Evolutionary conservation across 2,329 filamentous ascomycete genomes (phyloP), one percentile per base, ranked within the genome.

Genomic region (Pseudocercospora eumusae): DNA sequence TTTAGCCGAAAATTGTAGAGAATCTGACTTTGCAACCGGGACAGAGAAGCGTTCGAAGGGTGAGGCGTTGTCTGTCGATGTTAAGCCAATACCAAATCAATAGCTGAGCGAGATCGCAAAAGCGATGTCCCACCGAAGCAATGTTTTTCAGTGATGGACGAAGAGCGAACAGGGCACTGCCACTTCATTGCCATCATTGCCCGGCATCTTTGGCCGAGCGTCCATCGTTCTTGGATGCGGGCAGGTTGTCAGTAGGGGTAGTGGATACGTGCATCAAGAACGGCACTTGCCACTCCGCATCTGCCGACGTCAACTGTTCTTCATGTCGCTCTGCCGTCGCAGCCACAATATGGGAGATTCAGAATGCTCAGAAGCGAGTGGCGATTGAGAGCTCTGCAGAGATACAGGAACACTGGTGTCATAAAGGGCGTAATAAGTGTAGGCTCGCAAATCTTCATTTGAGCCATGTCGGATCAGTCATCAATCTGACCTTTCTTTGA

Each of bases 171-270:
- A 2, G 4, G 6, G 36, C 23, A 25, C 2, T 2, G 56, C 23
- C 42, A 49, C 8, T 40, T 33, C 4, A 18, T 23, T 59, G 33
- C 42, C 47, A 56, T 53, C 56, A 20, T 52, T 49, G 47, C 56
- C 36, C 44, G 54, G 62, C 25, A 47, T 21, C 15, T 21, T 36
- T 31, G 23, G 36, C 25, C 42, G 40, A 18, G 47, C 47, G 15
- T 20, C 11, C 18, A 25, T 50, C 23, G 6, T 50, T 50, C 13
- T 59, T 28, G 5, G 18, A 31, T 27, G 56, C 44, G 28, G 56
- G 28, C 47, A 40, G 4, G 4, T 53, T 20, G 45, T 50, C 42
- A 23, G 45, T 50, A 50, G 21, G 45, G 45, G 13, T 50, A 13
- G 45, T 50, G 45, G 45, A 18, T 52, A 52, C 23, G 5, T 52